Conservation (phyloP, 208 protist genomes). For the Crithidia mellificae region DNA sequence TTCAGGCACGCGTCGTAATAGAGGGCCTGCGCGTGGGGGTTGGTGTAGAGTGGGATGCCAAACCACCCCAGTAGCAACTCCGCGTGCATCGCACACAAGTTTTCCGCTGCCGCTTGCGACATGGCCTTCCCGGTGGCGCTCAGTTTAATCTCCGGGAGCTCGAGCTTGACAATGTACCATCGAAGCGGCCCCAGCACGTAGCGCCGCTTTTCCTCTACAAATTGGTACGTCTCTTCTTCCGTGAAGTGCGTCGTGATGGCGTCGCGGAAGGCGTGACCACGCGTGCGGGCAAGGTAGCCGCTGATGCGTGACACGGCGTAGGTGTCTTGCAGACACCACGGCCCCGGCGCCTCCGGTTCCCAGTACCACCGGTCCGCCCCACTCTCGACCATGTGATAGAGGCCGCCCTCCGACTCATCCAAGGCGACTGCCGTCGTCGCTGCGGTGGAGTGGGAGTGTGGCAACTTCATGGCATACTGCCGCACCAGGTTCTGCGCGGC, state of each 20-base stretch:
- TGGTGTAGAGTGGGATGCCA: conserved; percentile 45
- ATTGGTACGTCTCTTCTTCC: conserved; percentile 28
- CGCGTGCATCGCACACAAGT: conserved; percentile 80
- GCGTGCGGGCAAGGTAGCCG: conserved; percentile 21
- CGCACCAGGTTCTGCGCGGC: conserved; percentile 4
- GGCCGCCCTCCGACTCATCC: conserved; percentile 65
- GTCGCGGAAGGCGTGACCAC: conserved; percentile 13
- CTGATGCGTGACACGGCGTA: conserved; percentile 38
- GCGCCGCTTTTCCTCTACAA: not conserved
- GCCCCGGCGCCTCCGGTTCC: conserved; percentile 37
- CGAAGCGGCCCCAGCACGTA: conserved; percentile 8
- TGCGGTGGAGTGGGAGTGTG: too few species aligned
- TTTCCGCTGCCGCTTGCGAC: conserved; percentile 27
- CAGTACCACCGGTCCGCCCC: conserved; percentile 36
- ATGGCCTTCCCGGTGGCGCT: conserved; percentile 56
- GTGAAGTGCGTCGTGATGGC: conserved; percentile 4
- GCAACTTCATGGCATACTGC: not conserved
- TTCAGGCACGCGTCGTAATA: conserved; percentile 69
- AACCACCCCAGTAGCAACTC: conserved; percentile 62
- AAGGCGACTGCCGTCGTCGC: conserved; percentile 8
- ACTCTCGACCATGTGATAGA: conserved; percentile 62
- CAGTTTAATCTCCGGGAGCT: conserved; percentile 21
- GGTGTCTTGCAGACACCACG: conserved; percentile 47
- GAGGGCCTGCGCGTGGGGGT: conserved; percentile 33
- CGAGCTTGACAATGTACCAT: conserved; percentile 31